These are phyloP conservation scores for Xerocomellus amylosporus DNA, from an alignment of 768 basidiomycete genomes.

Conservation along the genomic window DNA sequence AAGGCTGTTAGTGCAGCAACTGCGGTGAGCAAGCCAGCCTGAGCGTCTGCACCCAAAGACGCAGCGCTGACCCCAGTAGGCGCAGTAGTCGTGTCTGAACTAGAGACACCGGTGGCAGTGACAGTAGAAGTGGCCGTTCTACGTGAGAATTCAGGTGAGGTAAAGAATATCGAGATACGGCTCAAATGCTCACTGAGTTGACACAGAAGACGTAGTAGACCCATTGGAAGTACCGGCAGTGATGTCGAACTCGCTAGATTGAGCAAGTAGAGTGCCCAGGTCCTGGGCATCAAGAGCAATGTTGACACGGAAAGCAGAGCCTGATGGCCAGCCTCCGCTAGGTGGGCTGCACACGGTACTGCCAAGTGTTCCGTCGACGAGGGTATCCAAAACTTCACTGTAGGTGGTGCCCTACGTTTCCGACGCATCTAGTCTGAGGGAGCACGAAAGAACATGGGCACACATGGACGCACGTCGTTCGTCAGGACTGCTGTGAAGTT, in stretches of 20 bases:
- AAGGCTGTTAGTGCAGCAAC: conserved; percentile 37
- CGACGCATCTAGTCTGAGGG: neutral
- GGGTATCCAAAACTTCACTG: conserved; percentile 50
- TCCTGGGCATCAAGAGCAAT: conserved; percentile 50
- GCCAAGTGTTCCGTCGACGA: conserved; percentile 49
- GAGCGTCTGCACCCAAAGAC: conserved; percentile 24
- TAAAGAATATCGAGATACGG: neutral
- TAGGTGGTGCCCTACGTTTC: conserved; percentile 35
- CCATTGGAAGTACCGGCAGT: conserved; percentile 18
- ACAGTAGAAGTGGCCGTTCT: conserved; percentile 11
- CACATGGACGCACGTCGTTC: conserved; percentile 47
- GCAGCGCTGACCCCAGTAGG: conserved; percentile 34
- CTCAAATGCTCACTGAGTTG: conserved; percentile 16
- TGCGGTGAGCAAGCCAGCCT: conserved; percentile 34
- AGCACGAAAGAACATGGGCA: neutral
- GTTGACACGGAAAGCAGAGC: conserved; percentile 67
- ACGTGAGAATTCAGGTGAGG: neutral
- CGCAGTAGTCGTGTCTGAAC: conserved; percentile 26
- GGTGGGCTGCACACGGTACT: conserved; percentile 49
- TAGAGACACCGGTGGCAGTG: conserved; percentile 13
- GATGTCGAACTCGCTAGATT: conserved; percentile 64
- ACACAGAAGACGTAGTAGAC: conserved; percentile 15
- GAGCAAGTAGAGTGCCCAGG: conserved; percentile 59
- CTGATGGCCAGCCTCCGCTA: conserved; percentile 63
- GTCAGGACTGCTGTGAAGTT: conserved; percentile 71